phyloP scores from a whole-genome alignment of 208 protist genomes.

The Porcisia hertigi region DNA sequence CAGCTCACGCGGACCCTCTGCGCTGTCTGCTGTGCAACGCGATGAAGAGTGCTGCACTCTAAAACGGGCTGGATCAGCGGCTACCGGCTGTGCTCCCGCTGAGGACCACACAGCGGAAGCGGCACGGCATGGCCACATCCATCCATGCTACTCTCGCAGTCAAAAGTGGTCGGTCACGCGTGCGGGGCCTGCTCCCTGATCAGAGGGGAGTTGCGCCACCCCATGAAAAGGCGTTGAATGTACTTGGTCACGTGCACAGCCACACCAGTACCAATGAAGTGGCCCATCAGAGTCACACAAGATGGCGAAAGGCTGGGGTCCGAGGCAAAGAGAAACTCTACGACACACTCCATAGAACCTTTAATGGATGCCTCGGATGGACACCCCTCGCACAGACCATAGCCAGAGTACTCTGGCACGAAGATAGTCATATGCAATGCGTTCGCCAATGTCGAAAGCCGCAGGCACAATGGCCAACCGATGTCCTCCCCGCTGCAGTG shows the following conservation, averaged over 20 bases:
- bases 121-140: neutral
- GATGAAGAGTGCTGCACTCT: neutral
- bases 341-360: constrained; percentile 40
- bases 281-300: constrained; percentile 46
- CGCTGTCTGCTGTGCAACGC: too few species aligned
- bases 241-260: constrained; percentile 40
- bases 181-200: constrained; percentile 11
- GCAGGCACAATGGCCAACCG: too few species aligned
- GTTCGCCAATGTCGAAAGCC: constrained; percentile 38
- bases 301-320: constrained; percentile 41
- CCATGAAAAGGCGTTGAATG: constrained; percentile 33
- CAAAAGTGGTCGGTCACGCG: constrained; percentile 9
- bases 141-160: neutral
- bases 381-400: constrained; percentile 37
- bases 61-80: neutral
- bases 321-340: constrained; percentile 42
- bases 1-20: neutral
- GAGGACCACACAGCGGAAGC: neutral
- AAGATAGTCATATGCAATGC: constrained; percentile 51
- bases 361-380: constrained; percentile 45
- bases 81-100: neutral
- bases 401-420: constrained; percentile 51
- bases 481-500: constrained; percentile 49
- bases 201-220: constrained; percentile 19
- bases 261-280: constrained; percentile 50